Evolutionary conservation across 2,329 filamentous ascomycete species (phyloP), one percentile per base, ranked within the genome.

Genomic region (Fusarium papillatum): DNA sequence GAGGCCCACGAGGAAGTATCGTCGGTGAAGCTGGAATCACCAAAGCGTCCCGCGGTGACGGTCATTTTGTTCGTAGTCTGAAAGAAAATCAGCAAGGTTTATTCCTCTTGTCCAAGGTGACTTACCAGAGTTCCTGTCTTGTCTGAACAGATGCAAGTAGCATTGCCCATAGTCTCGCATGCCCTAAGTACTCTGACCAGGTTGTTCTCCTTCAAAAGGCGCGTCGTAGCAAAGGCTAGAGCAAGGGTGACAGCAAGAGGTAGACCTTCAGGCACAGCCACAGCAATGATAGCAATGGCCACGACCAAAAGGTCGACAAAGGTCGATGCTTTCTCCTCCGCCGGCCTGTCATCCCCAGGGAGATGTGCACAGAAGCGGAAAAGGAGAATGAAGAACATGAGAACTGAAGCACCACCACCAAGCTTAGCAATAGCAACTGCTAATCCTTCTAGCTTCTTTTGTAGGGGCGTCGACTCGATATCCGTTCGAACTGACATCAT

Each of bases 171-270:
- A 26, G 57, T 39, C 24, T 61, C 57, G 57, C 57, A 61, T 26
- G 57, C 34, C 10, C 36, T 24, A 14, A 39, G 34, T 17, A 39
- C 38, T 26, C 57, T 36, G 24, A 61, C 57, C 0, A 61, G 36
- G 14, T 61, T 61, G 6, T 61, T 39, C 34, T 61, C 57, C 57
- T 61, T 39, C 22, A 61, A 17, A 36, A 61, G 36, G 2, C 36
- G 36, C 10, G 34, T 61, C 16, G 36, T 61, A 16, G 92, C 92
- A 78, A 93, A 93, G 16, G 92, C 91, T 43, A 93, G 82, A 5
- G 92, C 91, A 3, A 93, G 86, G 2, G 92, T 93, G 10, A 93
- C 92, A 50, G 92, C 92, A 9, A 93, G 84, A 1, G 91, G 91
- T 3, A 93, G 81, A 70, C 91, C 91, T 83, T 93, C 91, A 2